phyloP scores from a whole-genome alignment of 2,329 filamentous ascomycete genomes.

The Aspergillus proliferans region DNA sequence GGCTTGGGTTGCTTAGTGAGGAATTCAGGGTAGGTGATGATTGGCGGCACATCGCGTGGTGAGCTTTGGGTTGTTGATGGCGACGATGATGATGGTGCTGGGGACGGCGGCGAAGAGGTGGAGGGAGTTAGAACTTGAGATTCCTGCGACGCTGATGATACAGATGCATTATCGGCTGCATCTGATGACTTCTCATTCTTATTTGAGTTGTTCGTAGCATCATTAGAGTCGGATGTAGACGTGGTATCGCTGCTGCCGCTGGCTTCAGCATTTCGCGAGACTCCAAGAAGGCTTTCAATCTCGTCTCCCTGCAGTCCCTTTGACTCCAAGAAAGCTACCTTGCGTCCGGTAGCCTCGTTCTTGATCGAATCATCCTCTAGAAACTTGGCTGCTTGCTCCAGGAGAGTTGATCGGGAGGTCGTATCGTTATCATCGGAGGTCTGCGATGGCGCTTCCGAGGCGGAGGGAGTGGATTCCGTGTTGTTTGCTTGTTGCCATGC shows the following conservation, averaged over 20 bases:
- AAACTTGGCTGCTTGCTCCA: slow-evolving; percentile 69
- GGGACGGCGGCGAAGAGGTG: slow-evolving; percentile 3
- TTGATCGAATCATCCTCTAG: slow-evolving; percentile 68
- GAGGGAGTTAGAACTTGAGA: slow-evolving; percentile 6
- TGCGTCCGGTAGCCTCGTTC: slow-evolving; percentile 63
- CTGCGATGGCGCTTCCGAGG: slow-evolving; percentile 12
- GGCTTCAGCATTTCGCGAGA: slow-evolving; percentile 28
- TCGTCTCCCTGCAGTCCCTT: slow-evolving; percentile 67
- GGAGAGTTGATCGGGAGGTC: slow-evolving; percentile 27
- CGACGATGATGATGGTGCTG: slow-evolving; percentile 9
- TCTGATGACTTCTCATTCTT: slow-evolving; percentile 1
- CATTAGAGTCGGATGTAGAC: slow-evolving; percentile 7
- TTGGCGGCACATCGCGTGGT: slow-evolving; percentile 48
- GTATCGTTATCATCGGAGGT: slow-evolving; percentile 19
- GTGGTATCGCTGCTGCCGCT: slow-evolving; percentile 15
- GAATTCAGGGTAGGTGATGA: slow-evolving; percentile 63
- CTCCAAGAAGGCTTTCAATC: slow-evolving; percentile 60
- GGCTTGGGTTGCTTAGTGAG: slow-evolving; percentile 53
- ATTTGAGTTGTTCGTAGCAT: background rate
- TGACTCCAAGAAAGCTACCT: slow-evolving; percentile 66
- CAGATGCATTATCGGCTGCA: background rate
- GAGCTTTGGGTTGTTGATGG: slow-evolving; percentile 4
- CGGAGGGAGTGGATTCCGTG: slow-evolving; percentile 9
- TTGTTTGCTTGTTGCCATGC: slow-evolving; percentile 36
- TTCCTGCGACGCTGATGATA: slow-evolving; percentile 5